phyloP scores from a whole-genome alignment of 306 rosid species.

The Styphnolobium japonicum region DNA sequence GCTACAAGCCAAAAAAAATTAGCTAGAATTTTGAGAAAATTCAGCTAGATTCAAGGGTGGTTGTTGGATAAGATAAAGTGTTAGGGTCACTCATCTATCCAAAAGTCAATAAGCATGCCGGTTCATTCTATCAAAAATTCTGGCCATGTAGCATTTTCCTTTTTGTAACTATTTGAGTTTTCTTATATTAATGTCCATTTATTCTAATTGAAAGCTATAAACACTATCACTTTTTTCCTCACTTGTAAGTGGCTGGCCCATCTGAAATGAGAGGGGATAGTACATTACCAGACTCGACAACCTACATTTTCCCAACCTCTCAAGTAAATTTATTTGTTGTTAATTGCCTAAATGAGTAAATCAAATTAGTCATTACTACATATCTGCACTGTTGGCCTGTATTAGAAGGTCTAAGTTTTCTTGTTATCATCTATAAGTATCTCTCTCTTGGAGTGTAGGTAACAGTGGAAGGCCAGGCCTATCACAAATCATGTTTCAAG shows the following conservation, averaged over 20 bases:
- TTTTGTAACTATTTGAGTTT: background rate
- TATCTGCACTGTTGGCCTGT: background rate
- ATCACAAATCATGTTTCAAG: constrained; percentile 90
- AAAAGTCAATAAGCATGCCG: too few relatives aligned
- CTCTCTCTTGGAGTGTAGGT: constrained; percentile 52
- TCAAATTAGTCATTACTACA: background rate
- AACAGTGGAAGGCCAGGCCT: constrained; percentile 87
- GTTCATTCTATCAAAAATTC: too few relatives aligned
- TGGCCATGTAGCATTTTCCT: too few relatives aligned
- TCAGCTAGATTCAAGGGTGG: too few relatives aligned
- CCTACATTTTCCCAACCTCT: background rate
- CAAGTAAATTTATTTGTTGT: background rate
- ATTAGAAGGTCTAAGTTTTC: background rate
- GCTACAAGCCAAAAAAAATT: too few relatives aligned
- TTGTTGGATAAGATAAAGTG: too few relatives aligned
- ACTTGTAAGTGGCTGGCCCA: background rate
- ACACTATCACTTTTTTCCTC: background rate
- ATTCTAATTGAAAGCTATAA: background rate
- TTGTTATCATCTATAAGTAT: background rate
- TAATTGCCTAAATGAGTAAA: background rate
- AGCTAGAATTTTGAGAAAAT: too few relatives aligned
- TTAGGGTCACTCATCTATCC: too few relatives aligned
- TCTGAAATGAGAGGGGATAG: background rate
- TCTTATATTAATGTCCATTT: background rate
- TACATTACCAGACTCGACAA: background rate